Evolutionary conservation across 2,329 filamentous ascomycete species (phyloP).

Genomic region (Penicillium sp.): DNA sequence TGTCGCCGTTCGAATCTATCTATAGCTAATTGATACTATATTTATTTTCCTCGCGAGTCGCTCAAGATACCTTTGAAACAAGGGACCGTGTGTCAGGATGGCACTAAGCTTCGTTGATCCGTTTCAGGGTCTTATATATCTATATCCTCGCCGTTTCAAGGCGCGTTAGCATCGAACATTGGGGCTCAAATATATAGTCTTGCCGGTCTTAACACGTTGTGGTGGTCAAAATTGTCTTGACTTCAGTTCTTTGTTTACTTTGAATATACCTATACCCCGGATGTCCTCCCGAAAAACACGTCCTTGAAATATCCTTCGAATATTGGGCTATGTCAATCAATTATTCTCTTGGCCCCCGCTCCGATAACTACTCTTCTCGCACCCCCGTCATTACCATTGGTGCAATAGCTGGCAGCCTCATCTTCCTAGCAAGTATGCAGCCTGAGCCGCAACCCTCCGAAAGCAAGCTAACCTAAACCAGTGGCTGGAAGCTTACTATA

Average conservation of each 20-base stretch:
- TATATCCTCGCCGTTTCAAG: slow-evolving; percentile 3
- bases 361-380: background rate
- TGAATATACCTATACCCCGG: background rate
- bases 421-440: slow-evolving; percentile 7
- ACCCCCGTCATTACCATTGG: slow-evolving; percentile 5
- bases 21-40: slow-evolving; percentile 20
- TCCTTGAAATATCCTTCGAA: background rate
- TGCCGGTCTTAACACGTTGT: background rate
- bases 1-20: slow-evolving; percentile 17
- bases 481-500: slow-evolving; percentile 16
- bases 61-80: slow-evolving; percentile 19
- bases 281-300: background rate
- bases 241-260: background rate
- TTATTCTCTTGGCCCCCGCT: background rate
- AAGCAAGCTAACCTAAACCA: slow-evolving; percentile 7
- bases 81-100: slow-evolving; percentile 12
- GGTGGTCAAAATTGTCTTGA: background rate
- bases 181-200: background rate
- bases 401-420: slow-evolving; percentile 3
- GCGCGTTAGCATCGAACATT: background rate
- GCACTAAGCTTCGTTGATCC: slow-evolving; percentile 10
- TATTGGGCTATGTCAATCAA: slow-evolving; percentile 3
- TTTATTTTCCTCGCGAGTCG: slow-evolving; percentile 9
- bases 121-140: slow-evolving; percentile 13
- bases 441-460: slow-evolving; percentile 7